Percentiles rank a stretch among this genome's conserved stretches.
These are phyloP conservation scores for Penicillium paxilli DNA, from an alignment of 495 filamentous ascomycete species.

Conservation along the genomic window DNA sequence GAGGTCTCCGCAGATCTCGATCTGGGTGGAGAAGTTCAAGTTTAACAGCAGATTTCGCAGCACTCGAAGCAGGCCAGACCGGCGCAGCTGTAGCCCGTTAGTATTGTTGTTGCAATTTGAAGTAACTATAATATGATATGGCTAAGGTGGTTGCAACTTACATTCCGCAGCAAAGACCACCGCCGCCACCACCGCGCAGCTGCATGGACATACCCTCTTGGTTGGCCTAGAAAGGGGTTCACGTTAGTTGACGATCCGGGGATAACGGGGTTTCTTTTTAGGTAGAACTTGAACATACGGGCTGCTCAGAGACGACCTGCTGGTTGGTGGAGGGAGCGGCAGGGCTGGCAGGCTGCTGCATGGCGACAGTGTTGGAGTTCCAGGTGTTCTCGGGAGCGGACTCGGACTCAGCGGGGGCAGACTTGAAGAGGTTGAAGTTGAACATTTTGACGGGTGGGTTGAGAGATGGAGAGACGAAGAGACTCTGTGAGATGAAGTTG, in stretches of 20 bases:
- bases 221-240: constrained; percentile 14
- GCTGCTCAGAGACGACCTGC: constrained; percentile 38
- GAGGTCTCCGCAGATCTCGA: neutral
- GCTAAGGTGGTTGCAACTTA: constrained; percentile 20
- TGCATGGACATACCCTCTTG: constrained; percentile 41
- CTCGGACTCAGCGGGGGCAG: constrained; percentile 30
- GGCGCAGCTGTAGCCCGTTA: constrained; percentile 33
- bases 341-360: constrained; percentile 43
- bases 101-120: constrained; percentile 3
- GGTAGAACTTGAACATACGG: constrained; percentile 20
- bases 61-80: constrained; percentile 48
- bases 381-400: constrained; percentile 22
- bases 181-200: constrained; percentile 44
- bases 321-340: constrained; percentile 29
- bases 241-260: constrained; percentile 8
- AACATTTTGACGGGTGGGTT: constrained; percentile 30
- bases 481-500: neutral
- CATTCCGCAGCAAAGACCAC: constrained; percentile 47
- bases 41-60: constrained; percentile 47
- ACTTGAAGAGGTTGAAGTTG: constrained; percentile 43
- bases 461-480: neutral
- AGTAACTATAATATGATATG: neutral
- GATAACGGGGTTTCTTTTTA: neutral
- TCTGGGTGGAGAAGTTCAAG: neutral
- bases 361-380: constrained; percentile 41